Base-by-base conservation (phyloP, 2,329 filamentous ascomycete species). In the Fusarium camptoceras region DNA sequence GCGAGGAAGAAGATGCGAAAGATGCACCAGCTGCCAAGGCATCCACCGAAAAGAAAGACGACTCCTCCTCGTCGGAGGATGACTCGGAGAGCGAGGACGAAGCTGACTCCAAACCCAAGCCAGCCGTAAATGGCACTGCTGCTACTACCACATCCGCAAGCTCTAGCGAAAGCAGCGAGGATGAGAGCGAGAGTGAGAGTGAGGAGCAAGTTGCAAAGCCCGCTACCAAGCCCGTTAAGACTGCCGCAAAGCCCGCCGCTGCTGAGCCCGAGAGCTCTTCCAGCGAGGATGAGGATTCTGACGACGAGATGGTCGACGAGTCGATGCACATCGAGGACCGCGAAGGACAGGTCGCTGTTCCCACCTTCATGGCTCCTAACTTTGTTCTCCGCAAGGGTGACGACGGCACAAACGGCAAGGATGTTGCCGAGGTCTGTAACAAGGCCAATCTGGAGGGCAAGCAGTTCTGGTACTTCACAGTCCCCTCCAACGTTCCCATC, bases 401-500 rank as follows among this genome's bases (percentile, higher is more conserved):
- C 27, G 76, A 78, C 46, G 76, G 76, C n/a, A 68, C 76, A 62
- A 79, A 77, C 24, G 76, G 82, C 76, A 78, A 84, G 72, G 81
- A 87, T 75, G 79, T 88, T 63, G 78, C 85, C 11, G 81, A 86
- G 24, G 79, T 91, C 55, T 88, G 92, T 73, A 85, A 82, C 73
- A 83, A 87, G 60, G 84, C 85, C 57, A 87, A 88, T 72, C 77
- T 91, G 10, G 82, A 88, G 59, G 90, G 90, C 67, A 94, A 93
- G 82, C 89, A 94, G 77, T 83, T 94, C 63, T 94, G 92, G 92
- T 92, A 94, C 77, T 93, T 94, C 73, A 92, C 90, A 12, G 89
- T 91, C 6, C 92, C 92, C 4, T 86, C 89, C 8, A 88, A 88
- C 14, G 81, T 94, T 5, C 88, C 91, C n/a, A 85, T 94, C 59